Evolutionary conservation across 2,329 filamentous ascomycete genomes (phyloP).

Genomic region (Fusarium concolor): DNA sequence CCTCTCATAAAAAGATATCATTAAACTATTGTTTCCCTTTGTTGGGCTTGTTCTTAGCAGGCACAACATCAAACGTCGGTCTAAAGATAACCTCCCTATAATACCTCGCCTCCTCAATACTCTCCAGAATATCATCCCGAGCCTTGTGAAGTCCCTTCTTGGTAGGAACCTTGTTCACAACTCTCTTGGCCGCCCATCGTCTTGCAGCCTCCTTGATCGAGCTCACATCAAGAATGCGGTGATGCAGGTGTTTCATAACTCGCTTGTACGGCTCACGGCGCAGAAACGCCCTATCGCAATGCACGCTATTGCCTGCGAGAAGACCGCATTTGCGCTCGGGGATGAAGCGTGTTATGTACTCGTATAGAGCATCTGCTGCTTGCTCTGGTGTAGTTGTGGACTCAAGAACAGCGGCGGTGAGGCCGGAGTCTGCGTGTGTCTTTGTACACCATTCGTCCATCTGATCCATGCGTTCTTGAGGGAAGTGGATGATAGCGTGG

Average conservation of each 20-base stretch:
- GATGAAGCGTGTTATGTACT: conserved; percentile 80
- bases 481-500: conserved; percentile 82
- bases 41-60: conserved; percentile 34
- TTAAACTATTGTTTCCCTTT: conserved; percentile 14
- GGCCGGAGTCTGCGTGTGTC: conserved; percentile 83
- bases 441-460: conserved; percentile 92
- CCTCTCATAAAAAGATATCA: neutral
- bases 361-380: conserved; percentile 78
- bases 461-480: conserved; percentile 73
- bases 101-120: conserved; percentile 89
- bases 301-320: conserved; percentile 92
- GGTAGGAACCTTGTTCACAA: conserved; percentile 69
- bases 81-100: conserved; percentile 79
- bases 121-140: conserved; percentile 90
- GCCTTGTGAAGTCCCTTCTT: conserved; percentile 87
- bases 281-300: conserved; percentile 88
- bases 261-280: conserved; percentile 77
- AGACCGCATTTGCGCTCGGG: conserved; percentile 75
- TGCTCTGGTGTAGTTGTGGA: conserved; percentile 78
- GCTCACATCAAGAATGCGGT: conserved; percentile 93
- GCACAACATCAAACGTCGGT: conserved; percentile 45
- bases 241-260: conserved; percentile 83
- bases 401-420: conserved; percentile 79
- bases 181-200: conserved; percentile 72
- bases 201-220: conserved; percentile 89